Conservation (phyloP, 2,329 filamentous ascomycete species). For the Apiospora aurea region DNA sequence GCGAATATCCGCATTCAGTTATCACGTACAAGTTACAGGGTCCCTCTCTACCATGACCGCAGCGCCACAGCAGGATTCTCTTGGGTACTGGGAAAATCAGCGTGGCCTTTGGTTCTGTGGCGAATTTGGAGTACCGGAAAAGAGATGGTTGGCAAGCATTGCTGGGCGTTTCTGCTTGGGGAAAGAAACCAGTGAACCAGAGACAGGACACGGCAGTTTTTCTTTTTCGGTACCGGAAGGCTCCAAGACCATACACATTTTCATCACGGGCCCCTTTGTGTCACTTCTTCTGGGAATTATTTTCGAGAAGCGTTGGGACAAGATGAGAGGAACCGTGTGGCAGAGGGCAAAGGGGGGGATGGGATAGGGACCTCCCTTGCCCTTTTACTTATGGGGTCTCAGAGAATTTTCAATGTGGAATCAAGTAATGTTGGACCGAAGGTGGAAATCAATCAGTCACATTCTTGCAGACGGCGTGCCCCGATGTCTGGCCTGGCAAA, state of each 20-base stretch:
- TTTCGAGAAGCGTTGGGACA: not conserved
- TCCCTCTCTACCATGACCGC: not conserved
- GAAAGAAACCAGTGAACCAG: not conserved
- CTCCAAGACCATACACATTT: not conserved
- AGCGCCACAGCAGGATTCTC: not conserved
- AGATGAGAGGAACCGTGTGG: not conserved
- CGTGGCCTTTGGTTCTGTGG: not conserved
- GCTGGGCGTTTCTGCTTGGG: constrained; percentile 1
- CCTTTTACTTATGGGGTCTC: not conserved
- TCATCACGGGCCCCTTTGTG: not conserved
- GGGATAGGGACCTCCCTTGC: not conserved
- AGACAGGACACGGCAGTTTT: not conserved
- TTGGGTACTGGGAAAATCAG: not conserved
- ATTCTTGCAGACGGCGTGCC: not conserved
- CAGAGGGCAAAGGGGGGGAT: not conserved
- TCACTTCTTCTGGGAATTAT: not conserved
- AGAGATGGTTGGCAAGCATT: constrained; percentile 12
- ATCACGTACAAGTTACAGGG: not conserved
- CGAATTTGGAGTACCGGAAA: constrained; percentile 7
- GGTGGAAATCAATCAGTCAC: not conserved
- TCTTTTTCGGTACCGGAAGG: not conserved
- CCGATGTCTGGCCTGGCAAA: not conserved
- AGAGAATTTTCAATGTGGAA: not conserved
- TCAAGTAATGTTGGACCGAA: not conserved
- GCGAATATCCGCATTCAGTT: not conserved